phyloP scores from a whole-genome alignment of 2,329 filamentous ascomycete species.

The Ophiocordyceps australis region DNA sequence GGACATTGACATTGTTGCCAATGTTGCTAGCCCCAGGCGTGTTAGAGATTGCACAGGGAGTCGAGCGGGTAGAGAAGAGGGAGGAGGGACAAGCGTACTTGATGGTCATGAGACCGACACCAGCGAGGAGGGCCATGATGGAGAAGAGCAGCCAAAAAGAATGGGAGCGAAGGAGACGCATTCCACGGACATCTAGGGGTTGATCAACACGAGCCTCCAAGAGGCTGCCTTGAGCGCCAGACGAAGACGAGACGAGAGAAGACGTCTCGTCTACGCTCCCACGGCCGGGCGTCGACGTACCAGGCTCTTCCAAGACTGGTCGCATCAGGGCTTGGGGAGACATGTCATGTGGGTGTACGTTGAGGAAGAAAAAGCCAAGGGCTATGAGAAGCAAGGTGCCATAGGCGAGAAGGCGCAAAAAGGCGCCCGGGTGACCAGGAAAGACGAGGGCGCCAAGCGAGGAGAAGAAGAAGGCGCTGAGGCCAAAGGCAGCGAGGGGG shows the following conservation, averaged over 20 bases:
- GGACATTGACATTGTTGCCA: slow-evolving; percentile 70
- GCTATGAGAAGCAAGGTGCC: slow-evolving; percentile 66
- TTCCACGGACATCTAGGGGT: slow-evolving; percentile 79
- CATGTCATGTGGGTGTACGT: slow-evolving; percentile 45
- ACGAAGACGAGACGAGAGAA: slow-evolving; percentile 57
- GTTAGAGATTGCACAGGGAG: not conserved
- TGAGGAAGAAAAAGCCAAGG: slow-evolving; percentile 68
- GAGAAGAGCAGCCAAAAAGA: slow-evolving; percentile 88
- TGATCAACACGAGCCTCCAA: slow-evolving; percentile 49
- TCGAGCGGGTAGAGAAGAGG: not conserved
- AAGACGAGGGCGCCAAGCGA: slow-evolving; percentile 59
- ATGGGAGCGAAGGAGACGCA: slow-evolving; percentile 48
- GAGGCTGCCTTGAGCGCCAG: slow-evolving; percentile 29
- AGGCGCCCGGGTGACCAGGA: slow-evolving; percentile 64
- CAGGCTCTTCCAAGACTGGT: slow-evolving; percentile 18
- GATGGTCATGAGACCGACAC: slow-evolving; percentile 95
- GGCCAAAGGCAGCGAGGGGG: slow-evolving; percentile 76
- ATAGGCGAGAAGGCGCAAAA: slow-evolving; percentile 61
- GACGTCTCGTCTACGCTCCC: slow-evolving; percentile 47
- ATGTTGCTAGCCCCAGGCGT: slow-evolving; percentile 92
- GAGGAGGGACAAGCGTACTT: slow-evolving; percentile 46
- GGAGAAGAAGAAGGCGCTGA: slow-evolving; percentile 95
- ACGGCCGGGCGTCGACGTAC: slow-evolving; percentile 31
- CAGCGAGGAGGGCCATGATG: slow-evolving; percentile 79
- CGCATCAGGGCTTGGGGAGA: slow-evolving; percentile 19